Percentiles rank a stretch among this genome's conserved stretches.
phyloP scores from a whole-genome alignment of 2,329 filamentous ascomycete genomes.

The Mycosphaerella arachidis region DNA sequence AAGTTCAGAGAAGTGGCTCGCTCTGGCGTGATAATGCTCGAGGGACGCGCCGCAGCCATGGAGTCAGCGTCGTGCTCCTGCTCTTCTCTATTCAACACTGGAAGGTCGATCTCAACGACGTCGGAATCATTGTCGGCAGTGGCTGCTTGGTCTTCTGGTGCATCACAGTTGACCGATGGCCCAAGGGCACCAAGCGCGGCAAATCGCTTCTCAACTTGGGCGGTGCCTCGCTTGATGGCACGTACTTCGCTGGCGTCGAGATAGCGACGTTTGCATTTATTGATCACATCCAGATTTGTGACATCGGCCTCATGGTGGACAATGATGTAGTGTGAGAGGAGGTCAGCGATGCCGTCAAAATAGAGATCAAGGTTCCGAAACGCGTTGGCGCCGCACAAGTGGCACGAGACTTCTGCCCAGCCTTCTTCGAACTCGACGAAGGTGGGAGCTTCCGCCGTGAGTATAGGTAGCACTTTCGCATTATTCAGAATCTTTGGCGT shows the following conservation, averaged over 20 bases:
- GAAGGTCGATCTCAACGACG: background rate
- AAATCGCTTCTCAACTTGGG: background rate
- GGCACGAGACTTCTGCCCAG: slow-evolving; percentile 2
- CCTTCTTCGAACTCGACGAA: background rate
- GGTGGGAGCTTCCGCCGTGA: background rate
- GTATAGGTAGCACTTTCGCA: background rate
- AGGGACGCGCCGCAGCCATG: background rate
- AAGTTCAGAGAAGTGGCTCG: background rate
- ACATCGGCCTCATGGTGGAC: background rate
- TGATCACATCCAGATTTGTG: background rate
- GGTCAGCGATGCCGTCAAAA: background rate
- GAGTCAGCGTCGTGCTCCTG: background rate
- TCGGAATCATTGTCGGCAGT: background rate
- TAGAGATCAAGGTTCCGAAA: background rate
- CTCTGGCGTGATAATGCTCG: background rate
- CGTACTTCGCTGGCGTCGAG: background rate
- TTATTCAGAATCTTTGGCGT: background rate
- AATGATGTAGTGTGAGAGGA: background rate
- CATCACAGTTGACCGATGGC: background rate
- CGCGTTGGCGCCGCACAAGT: slow-evolving; percentile 1
- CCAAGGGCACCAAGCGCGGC: background rate
- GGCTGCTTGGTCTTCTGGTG: background rate
- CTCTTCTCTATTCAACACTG: background rate
- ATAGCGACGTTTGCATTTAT: background rate
- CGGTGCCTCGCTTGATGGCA: background rate